Evolutionary conservation across 192 early-diverging fungal species (phyloP).

Genomic region (Coemansia sp.): DNA sequence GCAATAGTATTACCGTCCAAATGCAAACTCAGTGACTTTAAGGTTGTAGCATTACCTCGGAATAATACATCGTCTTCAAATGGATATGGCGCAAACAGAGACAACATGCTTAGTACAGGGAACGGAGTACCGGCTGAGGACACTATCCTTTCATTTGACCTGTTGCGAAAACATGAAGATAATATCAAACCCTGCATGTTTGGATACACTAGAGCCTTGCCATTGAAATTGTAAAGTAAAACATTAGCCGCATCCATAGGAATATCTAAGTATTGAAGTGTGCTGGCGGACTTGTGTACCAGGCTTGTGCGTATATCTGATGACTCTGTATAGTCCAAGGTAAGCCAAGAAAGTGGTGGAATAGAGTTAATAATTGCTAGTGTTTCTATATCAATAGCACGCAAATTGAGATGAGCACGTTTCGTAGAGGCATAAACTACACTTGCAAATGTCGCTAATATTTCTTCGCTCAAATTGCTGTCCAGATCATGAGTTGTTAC

Average conservation of each 20-base stretch:
- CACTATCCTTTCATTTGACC: no score
- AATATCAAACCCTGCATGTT: background rate
- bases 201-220: background rate
- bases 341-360: background rate
- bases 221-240: background rate
- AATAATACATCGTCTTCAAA: conserved; percentile 8
- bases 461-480: no score
- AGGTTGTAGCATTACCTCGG: background rate
- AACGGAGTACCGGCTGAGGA: background rate
- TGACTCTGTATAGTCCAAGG: background rate
- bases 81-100: background rate
- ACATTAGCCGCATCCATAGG: background rate
- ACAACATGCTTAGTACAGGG: background rate
- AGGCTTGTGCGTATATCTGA: background rate
- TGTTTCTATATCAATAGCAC: background rate
- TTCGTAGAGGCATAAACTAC: background rate
- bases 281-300: background rate
- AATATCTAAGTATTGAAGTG: background rate
- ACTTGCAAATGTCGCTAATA: background rate
- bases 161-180: no score
- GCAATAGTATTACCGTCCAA: background rate
- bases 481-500: no score
- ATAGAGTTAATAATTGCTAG: background rate
- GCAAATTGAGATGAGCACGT: background rate
- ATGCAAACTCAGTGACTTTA: background rate